Percentiles rank a stretch among this genome's conserved stretches.
phyloP scores from a whole-genome alignment of 257 asterid genomes.

The Przewalskia tangutica region DNA sequence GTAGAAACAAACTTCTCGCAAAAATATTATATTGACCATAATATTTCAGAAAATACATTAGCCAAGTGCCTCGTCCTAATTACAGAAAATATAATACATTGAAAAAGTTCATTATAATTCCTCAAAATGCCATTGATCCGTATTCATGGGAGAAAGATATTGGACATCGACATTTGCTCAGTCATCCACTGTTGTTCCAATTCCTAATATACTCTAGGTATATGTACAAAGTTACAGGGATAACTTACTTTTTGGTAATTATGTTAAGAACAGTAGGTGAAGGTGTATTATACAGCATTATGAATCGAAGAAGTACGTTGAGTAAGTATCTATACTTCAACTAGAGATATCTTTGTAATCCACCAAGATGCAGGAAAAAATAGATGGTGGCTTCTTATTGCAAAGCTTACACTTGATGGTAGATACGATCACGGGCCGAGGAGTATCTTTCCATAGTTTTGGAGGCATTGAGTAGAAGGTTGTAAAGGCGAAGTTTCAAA shows the following conservation, averaged over 20 bases:
- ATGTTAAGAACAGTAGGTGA: background rate
- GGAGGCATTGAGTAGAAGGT: slow-evolving; percentile 24
- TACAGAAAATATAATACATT: background rate
- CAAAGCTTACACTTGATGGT: background rate
- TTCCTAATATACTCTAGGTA: background rate
- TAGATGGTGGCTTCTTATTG: slow-evolving; percentile 10
- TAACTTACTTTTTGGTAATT: background rate
- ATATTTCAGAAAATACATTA: background rate
- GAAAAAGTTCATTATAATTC: background rate
- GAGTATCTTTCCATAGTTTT: slow-evolving; percentile 31
- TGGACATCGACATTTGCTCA: background rate
- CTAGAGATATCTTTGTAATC: slow-evolving; percentile 3
- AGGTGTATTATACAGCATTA: slow-evolving; percentile 14
- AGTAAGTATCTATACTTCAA: slow-evolving; percentile 1
- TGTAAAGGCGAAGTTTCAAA: slow-evolving; percentile 24
- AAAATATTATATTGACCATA: background rate
- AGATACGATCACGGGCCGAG: slow-evolving; percentile 27
- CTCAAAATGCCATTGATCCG: background rate
- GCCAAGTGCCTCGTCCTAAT: background rate
- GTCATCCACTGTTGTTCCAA: background rate
- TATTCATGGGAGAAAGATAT: background rate
- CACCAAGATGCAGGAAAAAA: slow-evolving; percentile 3
- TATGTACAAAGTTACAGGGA: background rate
- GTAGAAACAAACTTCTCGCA: background rate
- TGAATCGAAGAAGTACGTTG: slow-evolving; percentile 7